Base-by-base conservation (phyloP, 2,329 filamentous ascomycete genomes). In the Paecilomyces variotii region DNA sequence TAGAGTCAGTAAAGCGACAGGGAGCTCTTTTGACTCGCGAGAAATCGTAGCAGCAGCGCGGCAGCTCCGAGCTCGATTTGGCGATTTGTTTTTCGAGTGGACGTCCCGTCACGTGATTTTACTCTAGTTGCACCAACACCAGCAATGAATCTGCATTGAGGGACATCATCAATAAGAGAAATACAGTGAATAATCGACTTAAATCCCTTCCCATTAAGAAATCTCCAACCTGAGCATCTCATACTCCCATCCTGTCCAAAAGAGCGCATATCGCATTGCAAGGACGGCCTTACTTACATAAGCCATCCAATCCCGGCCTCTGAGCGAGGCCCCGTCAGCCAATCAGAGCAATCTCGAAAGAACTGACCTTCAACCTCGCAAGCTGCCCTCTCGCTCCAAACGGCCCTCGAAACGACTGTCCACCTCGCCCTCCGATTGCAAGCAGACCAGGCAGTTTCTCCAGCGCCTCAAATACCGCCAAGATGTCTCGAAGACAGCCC, bases 291-390 rank as follows among this genome's bases (percentile, higher is more conserved):
- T 45, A 45, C 39, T 45, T 45, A 45, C 39, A 45, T 45, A 45
- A 45, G 39, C 39, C 39, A 2, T 45, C 39, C 39, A 45, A 45
- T 28, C 50, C 50, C 50, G 11, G 50, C 19, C 5, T 24, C 35
- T 24, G n/a, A 57, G 24, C n/a, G 55, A 53, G 58, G 61, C 57
- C 56, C 14, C 14, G 19, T n/a, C 57, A 60, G 55, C 73, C 72
- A 75, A 76, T 75, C 70, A 74, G 56, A 62, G 49, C 28, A 51
- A 19, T 45, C 66, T 64, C 61, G 66, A 69, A 71, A 70, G 68
- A 69, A 65, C 70, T 65, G 68, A 70, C 66, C 63, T 67, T 65
- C 68, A 68, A 69, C 65, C 64, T 67, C 67, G 65, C 61, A 65
- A 66, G 55, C 62, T 54, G 26, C 55, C 59, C 45, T 55, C 57